Base-by-base conservation (phyloP, 441 rosid species). In the Mallotus japonicus region DNA sequence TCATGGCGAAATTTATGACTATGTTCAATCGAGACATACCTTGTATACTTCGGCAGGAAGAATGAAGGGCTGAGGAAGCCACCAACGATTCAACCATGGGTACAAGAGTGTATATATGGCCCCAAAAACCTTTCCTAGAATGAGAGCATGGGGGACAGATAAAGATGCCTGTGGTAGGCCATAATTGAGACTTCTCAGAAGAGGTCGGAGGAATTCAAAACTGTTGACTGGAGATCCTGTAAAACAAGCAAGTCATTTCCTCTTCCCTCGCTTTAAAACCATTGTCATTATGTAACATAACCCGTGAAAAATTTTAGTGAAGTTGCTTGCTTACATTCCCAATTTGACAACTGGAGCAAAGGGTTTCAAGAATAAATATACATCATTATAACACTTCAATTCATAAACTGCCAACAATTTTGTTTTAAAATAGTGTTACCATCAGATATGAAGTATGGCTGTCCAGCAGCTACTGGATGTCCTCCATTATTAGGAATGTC, bases 41-140 rank as follows among this genome's bases (percentile, higher is more conserved):
- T 92, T 92, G 75, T 90, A 86, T 46, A 95, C 97, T 87, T 92
- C 98, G 51, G 96, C 90, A 7, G 99, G 99, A 83, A 95, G 95
- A 69, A 91, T 78, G 28, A 89, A 51, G 5, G 98, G 99, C 73
- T 85, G 89, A 47, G 97, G 99, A 86, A 92, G 86, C 99, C 98
- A 95, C 88, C 89, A 47, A 53, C 61, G 70, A 60, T 92, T 84
- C 84, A 95, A 84, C 89, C 91, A 92, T 51, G 97, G 97, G 77
- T 92, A 92, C 55, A 90, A 62, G 16, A 90, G 67, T 59, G 89
- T 85, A 79, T 88, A 94, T 62, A 85, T 55, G 79, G 75, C 85
- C 75, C 81, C 85, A 73, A 88, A 82, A 75, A 91, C 62, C 80
- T 74, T 92, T 67, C 89, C 91, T 76, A 92, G 59, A 77, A 80